Evolutionary conservation across 192 early-diverging fungal species (phyloP).

Genomic region (Neocallimastix lanati): DNA sequence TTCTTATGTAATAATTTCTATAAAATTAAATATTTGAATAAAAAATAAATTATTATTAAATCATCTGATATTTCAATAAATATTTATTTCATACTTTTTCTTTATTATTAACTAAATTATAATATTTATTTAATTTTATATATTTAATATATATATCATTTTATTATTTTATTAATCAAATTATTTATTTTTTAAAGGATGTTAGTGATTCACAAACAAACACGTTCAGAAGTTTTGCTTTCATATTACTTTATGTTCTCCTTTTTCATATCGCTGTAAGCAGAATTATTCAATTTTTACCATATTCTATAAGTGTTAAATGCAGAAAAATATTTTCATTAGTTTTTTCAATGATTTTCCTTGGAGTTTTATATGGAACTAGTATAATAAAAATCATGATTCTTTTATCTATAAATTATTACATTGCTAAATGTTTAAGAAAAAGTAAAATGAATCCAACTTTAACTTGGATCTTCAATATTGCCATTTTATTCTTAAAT

Average conservation of each 20-base stretch:
- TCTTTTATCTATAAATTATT: slow-evolving; percentile 46
- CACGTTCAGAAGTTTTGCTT: slow-evolving; percentile 32
- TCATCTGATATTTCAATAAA: no score
- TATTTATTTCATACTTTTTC: no score
- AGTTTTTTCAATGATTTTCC: slow-evolving; percentile 35
- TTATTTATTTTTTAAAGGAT: no score
- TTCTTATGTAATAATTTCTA: no score
- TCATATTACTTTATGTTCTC: slow-evolving; percentile 21
- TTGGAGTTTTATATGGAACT: slow-evolving; percentile 48
- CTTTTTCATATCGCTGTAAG: slow-evolving; percentile 23
- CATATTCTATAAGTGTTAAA: slow-evolving; percentile 13
- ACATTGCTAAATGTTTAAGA: slow-evolving; percentile 28
- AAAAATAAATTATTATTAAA: no score
- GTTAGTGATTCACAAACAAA: slow-evolving; percentile 55
- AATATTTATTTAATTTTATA: no score
- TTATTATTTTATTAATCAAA: no score
- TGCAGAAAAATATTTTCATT: slow-evolving; percentile 25
- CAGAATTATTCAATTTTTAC: slow-evolving; percentile 5
- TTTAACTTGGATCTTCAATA: slow-evolving; percentile 64
- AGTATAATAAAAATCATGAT: slow-evolving; percentile 57
- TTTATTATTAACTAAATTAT: no score
- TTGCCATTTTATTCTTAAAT: slow-evolving; percentile 63
- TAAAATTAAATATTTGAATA: no score
- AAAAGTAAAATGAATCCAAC: slow-evolving; percentile 32
- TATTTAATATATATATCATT: no score